These are phyloP conservation scores for Hypoxylon fragiforme DNA, from an alignment of 495 filamentous ascomycete species.

Conservation along the genomic window DNA sequence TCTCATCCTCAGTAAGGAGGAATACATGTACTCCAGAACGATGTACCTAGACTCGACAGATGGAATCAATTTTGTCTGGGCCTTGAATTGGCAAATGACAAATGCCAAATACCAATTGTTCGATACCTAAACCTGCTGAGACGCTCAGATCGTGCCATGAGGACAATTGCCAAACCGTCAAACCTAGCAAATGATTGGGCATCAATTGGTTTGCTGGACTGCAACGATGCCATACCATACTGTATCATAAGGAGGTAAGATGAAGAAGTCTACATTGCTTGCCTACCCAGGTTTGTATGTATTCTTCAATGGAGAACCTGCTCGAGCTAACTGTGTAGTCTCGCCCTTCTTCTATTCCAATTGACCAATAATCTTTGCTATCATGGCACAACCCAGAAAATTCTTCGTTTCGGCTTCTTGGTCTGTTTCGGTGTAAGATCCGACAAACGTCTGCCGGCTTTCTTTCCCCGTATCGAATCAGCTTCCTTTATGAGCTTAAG, in stretches of 20 bases:
- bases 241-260: neutral
- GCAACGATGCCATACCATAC: constrained; percentile 1
- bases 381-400: constrained; percentile 17
- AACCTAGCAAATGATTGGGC: constrained; percentile 10
- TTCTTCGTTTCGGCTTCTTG: constrained; percentile 12
- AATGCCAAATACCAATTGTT: too few species aligned
- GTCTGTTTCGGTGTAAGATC: constrained; percentile 23
- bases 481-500: constrained; percentile 7
- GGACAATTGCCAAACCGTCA: constrained; percentile 1
- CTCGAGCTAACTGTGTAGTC: constrained; percentile 15
- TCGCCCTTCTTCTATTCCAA: constrained; percentile 11
- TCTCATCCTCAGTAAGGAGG: neutral
- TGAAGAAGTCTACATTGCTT: neutral
- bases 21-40: constrained; percentile 7
- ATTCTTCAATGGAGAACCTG: constrained; percentile 9
- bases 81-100: constrained; percentile 10
- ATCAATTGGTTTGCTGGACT: constrained; percentile 18
- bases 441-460: constrained; percentile 11
- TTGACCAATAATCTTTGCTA: constrained; percentile 19
- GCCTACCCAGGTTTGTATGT: too few species aligned
- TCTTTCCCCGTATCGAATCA: constrained; percentile 28
- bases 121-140: constrained; percentile 6
- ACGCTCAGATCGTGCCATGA: constrained; percentile 11
- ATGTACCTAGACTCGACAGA: constrained; percentile 14
- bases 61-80: constrained; percentile 2